A percentile compares a stretch with the other conserved stretches of the same genome.
Conservation (phyloP, 164 flowering plant genomes). For the Malania oleifera region DNA sequence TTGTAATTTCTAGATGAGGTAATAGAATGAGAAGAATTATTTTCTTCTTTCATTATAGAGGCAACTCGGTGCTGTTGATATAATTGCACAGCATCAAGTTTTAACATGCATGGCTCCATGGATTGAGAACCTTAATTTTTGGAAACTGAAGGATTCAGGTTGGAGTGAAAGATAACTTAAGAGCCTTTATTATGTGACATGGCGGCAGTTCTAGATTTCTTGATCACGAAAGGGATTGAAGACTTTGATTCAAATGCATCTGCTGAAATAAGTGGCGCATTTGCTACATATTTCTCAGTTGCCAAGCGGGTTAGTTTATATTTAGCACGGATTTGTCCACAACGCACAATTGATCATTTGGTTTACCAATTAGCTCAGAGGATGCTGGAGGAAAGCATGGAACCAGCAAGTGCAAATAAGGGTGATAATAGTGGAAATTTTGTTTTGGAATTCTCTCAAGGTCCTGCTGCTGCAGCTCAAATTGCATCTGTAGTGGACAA, state of each 20-base stretch:
- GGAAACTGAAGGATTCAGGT: conserved; percentile 93
- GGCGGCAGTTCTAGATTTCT: conserved; percentile 93
- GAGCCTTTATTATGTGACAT: conserved; percentile 94
- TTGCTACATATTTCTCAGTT: conserved; percentile 96
- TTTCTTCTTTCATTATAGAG: too few relatives aligned
- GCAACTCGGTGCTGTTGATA: conserved; percentile 97
- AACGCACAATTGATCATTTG: conserved; percentile 94
- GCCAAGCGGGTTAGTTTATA: conserved; percentile 97
- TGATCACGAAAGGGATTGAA: conserved; percentile 95
- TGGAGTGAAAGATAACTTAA: conserved; percentile 94
- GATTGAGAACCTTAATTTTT: conserved; percentile 95
- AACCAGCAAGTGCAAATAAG: conserved; percentile 50
- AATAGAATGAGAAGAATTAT: too few relatives aligned
- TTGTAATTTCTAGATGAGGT: too few relatives aligned
- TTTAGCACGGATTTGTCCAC: conserved; percentile 94
- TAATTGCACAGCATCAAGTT: conserved; percentile 98
- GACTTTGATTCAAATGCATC: conserved; percentile 99
- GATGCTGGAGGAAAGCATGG: conserved; percentile 90
- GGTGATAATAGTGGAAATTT: conserved; percentile 52
- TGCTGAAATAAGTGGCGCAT: conserved; percentile 96
- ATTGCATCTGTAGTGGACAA: conserved; percentile 66
- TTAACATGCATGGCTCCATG: conserved; percentile 99
- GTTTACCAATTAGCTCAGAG: conserved; percentile 89
- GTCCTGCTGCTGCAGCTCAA: conserved; percentile 67
- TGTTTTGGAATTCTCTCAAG: conserved; percentile 91